Evolutionary conservation across 805 yeast species (phyloP), one percentile per base, ranked within the genome.

Genomic region (Wickerhamomyces silvicola): DNA sequence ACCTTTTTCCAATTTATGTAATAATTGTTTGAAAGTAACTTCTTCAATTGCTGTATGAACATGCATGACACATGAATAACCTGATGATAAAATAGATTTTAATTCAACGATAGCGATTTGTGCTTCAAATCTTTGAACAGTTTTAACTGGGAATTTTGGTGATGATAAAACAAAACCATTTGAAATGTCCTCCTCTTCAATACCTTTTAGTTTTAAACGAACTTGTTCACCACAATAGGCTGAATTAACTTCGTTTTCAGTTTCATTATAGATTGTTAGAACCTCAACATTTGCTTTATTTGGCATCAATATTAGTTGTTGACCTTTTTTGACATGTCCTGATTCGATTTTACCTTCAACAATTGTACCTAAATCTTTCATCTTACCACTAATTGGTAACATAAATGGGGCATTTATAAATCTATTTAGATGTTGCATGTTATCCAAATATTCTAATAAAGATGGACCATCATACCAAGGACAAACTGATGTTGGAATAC

Each of bases 291-390:
- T 56, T 28, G 74, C 66, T 57, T 76, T 83, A 69, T 85, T 87
- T 41, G 99, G 99, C 99, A 92, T 92, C 60, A 92, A 64, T 44
- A 90, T 57, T 43, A 94, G 70, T 34, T 64, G 67, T 33, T 72
- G 70, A 45, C 83, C 82, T 66, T 84, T 88, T 66, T 78, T 84
- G 45, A 90, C 71, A 52, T 82, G 87, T 31, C 99, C 99, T 36
- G 94, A 79, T 68, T 88, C 99, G 55, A 92, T 83, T 70, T 92
- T 92, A 62, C 99, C 99, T 65, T 92, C 99, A 33, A 92, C 92
- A 43, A 92, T 78, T 31, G 97, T 87, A 61, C 99, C 99, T 68
- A 92, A 68, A 59, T 92, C 98, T 62, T 85, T 88, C 83, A 87
- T 82, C 64, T 92, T 92, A 48, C 92, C 84, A 18, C 94, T 75